Percentiles rank a stretch among this genome's conserved stretches.
phyloP scores from a whole-genome alignment of 305 asterid genomes.

The Solanum hybrid region DNA sequence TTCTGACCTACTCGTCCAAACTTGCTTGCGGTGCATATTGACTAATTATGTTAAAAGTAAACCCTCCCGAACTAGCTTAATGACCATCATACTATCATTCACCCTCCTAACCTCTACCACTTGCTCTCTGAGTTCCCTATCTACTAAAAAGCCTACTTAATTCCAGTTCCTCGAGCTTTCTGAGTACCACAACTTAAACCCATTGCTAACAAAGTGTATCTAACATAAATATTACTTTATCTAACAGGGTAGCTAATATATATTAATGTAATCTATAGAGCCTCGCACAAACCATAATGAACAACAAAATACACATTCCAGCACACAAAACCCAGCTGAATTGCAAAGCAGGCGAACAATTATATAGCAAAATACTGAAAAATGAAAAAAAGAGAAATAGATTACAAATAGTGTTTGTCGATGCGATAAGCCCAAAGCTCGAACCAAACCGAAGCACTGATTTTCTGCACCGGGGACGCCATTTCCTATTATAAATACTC shows the following conservation, averaged over 20 bases:
- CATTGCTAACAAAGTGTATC: background rate
- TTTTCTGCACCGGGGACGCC: constrained; percentile 77
- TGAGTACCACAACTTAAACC: background rate
- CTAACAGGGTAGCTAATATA: background rate
- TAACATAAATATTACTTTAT: background rate
- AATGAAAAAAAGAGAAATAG: background rate
- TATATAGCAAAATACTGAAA: background rate
- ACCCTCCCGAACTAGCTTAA: background rate
- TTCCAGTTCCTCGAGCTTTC: background rate
- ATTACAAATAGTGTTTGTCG: constrained; percentile 45
- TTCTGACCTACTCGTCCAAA: background rate
- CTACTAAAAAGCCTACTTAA: background rate
- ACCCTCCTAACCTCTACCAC: background rate
- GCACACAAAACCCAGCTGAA: background rate
- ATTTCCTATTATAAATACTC: constrained; percentile 67
- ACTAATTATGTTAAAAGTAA: background rate
- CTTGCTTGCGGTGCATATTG: background rate
- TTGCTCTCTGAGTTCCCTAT: background rate
- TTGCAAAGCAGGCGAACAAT: background rate
- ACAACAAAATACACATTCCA: background rate
- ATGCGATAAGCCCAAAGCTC: constrained; percentile 60
- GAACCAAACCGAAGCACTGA: constrained; percentile 70
- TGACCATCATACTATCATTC: background rate
- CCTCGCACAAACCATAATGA: background rate
- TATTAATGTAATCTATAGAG: background rate